Percentiles rank a stretch among this genome's conserved stretches.
phyloP scores from a whole-genome alignment of 2,329 filamentous ascomycete species.

The Penicillium sp. region DNA sequence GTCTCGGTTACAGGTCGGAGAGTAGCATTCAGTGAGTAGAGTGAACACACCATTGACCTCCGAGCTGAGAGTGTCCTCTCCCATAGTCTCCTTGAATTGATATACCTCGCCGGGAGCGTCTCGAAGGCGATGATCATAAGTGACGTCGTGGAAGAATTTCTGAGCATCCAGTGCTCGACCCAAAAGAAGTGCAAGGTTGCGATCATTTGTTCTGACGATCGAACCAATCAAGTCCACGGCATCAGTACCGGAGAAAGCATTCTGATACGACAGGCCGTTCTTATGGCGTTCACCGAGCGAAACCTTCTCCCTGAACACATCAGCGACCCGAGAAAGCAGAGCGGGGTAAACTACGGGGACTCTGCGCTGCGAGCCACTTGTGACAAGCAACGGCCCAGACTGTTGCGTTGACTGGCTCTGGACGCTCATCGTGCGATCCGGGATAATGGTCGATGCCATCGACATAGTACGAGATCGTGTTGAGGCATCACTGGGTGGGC shows the following conservation, averaged over 20 bases:
- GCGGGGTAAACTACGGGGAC: slow-evolving; percentile 92
- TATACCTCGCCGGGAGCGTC: slow-evolving; percentile 96
- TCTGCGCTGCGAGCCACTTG: slow-evolving; percentile 61
- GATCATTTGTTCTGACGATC: slow-evolving; percentile 95
- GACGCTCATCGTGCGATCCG: slow-evolving; percentile 62
- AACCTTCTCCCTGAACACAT: slow-evolving; percentile 89
- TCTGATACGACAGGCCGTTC: slow-evolving; percentile 96
- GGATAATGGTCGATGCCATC: slow-evolving; percentile 71
- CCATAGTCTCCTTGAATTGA: slow-evolving; percentile 90
- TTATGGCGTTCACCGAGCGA: slow-evolving; percentile 85
- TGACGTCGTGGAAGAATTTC: slow-evolving; percentile 99
- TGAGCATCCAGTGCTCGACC: slow-evolving; percentile 93
- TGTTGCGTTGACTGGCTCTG: slow-evolving; percentile 54
- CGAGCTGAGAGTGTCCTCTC: slow-evolving; percentile 67
- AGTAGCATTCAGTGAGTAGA: slow-evolving; percentile 94
- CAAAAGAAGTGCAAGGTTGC: slow-evolving; percentile 86
- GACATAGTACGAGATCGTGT: slow-evolving; percentile 71
- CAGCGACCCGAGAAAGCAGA: slow-evolving; percentile 85
- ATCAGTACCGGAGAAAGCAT: slow-evolving; percentile 92
- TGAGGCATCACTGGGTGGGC: slow-evolving; percentile 47
- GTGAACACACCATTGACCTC: slow-evolving; percentile 96
- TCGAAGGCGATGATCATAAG: slow-evolving; percentile 91
- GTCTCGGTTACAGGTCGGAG: slow-evolving; percentile 92
- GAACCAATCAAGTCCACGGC: slow-evolving; percentile 94
- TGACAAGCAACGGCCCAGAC: slow-evolving; percentile 49